These are phyloP conservation scores for Daedaleopsis sinensis DNA, from an alignment of 768 basidiomycete genomes.

Conservation along the genomic window DNA sequence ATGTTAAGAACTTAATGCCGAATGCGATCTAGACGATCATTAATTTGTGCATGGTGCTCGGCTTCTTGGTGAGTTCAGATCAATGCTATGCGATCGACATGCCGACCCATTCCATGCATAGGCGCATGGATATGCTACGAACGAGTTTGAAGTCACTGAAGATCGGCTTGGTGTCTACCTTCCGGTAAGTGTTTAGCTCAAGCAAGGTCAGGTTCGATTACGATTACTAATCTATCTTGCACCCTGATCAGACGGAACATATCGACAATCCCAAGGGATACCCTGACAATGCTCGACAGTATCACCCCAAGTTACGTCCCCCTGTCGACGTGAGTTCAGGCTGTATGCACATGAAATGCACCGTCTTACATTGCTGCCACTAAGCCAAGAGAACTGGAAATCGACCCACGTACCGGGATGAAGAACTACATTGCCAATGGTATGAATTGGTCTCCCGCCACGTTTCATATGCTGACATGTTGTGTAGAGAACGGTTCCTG, in stretches of 20 bases:
- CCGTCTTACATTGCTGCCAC: background rate
- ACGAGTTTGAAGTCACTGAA: slow-evolving; percentile 83
- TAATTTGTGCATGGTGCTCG: slow-evolving; percentile 87
- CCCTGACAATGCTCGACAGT: slow-evolving; percentile 81
- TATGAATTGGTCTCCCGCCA: slow-evolving; percentile 20
- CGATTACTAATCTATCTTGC: background rate
- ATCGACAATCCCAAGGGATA: slow-evolving; percentile 95
- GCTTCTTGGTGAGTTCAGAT: slow-evolving; percentile 67
- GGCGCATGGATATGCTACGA: slow-evolving; percentile 82
- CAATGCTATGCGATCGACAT: background rate
- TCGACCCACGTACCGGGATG: slow-evolving; percentile 88
- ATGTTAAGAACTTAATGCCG: background rate
- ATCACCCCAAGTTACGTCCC: slow-evolving; percentile 74
- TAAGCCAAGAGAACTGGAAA: slow-evolving; percentile 78
- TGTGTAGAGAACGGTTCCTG: slow-evolving; percentile 66
- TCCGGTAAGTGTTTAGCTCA: slow-evolving; percentile 54
- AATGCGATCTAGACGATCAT: slow-evolving; percentile 65
- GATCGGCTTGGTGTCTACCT: slow-evolving; percentile 87
- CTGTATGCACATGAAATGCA: background rate
- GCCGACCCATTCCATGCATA: slow-evolving; percentile 24
- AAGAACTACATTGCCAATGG: slow-evolving; percentile 94
- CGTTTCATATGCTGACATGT: background rate
- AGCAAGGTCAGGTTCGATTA: background rate
- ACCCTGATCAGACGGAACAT: slow-evolving; percentile 63
- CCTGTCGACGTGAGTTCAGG: slow-evolving; percentile 69